Evolutionary conservation across 129 eudicot species (phyloP).

Genomic region (Apium graveolens): DNA sequence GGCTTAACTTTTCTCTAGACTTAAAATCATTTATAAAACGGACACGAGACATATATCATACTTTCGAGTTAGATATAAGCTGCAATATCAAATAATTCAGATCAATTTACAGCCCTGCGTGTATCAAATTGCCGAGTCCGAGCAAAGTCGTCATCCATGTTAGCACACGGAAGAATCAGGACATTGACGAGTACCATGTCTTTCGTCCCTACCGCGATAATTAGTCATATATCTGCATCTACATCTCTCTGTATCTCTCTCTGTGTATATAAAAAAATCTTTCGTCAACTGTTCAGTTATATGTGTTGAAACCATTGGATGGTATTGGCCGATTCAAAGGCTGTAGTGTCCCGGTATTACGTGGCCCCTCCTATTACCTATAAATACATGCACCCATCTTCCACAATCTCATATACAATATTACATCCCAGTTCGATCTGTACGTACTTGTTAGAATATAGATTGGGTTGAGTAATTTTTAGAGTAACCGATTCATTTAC

Average conservation of each 20-base stretch:
- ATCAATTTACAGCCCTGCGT: too few relatives aligned
- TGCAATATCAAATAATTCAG: too few relatives aligned
- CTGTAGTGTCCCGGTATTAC: not conserved
- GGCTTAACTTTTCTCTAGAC: too few relatives aligned
- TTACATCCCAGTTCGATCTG: not conserved
- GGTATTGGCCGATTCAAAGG: not conserved
- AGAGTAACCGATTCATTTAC: too few relatives aligned
- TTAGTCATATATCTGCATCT: not conserved
- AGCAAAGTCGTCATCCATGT: not conserved
- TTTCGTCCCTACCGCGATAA: not conserved
- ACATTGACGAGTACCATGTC: conserved; percentile 6
- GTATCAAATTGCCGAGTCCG: too few relatives aligned
- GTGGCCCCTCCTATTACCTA: conserved; percentile 2
- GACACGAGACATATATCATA: too few relatives aligned
- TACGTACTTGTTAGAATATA: too few relatives aligned
- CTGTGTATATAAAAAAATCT: not conserved
- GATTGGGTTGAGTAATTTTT: too few relatives aligned
- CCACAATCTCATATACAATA: not conserved
- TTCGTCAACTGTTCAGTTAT: not conserved
- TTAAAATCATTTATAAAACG: too few relatives aligned
- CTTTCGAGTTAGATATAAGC: too few relatives aligned
- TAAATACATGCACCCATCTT: conserved; percentile 6
- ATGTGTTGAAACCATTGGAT: not conserved
- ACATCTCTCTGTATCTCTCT: too few relatives aligned
- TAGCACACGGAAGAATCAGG: not conserved